Conservation (phyloP, 495 filamentous ascomycete genomes). For the Extremus antarcticus region DNA sequence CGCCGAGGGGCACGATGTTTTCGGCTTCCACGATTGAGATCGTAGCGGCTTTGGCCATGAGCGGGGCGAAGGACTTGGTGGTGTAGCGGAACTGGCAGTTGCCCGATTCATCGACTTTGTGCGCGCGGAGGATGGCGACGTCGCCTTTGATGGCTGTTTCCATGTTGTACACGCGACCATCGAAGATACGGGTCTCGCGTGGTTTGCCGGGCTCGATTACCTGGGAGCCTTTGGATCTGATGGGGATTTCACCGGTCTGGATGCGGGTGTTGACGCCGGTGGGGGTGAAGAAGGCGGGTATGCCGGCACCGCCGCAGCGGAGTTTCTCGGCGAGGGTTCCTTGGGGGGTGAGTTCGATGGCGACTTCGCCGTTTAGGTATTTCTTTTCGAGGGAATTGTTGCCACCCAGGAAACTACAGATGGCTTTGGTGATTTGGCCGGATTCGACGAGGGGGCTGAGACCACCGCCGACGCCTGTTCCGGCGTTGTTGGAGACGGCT, state of each 20-base stretch:
- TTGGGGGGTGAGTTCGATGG: slow-evolving; percentile 55
- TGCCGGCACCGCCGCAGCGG: slow-evolving; percentile 52
- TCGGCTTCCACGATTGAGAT: slow-evolving; percentile 59
- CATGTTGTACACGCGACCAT: slow-evolving; percentile 49
- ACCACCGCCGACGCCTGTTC: slow-evolving; percentile 42
- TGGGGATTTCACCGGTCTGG: slow-evolving; percentile 50
- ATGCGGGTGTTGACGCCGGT: slow-evolving; percentile 52
- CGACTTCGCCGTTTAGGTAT: slow-evolving; percentile 50
- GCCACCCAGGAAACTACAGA: slow-evolving; percentile 50
- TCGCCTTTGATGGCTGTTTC: slow-evolving; percentile 53
- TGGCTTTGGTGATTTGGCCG: slow-evolving; percentile 48
- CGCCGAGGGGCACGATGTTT: slow-evolving; percentile 50
- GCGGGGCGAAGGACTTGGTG: slow-evolving; percentile 46
- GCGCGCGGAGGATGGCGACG: slow-evolving; percentile 51
- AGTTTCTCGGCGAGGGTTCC: slow-evolving; percentile 54
- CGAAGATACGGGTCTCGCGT: slow-evolving; percentile 48
- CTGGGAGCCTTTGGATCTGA: slow-evolving; percentile 39
- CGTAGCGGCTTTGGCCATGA: slow-evolving; percentile 54
- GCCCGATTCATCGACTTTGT: slow-evolving; percentile 53
- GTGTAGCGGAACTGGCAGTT: slow-evolving; percentile 57
- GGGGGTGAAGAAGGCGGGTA: slow-evolving; percentile 57
- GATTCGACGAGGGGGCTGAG: slow-evolving; percentile 42
- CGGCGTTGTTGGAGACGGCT: slow-evolving; percentile 57
- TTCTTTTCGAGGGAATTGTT: slow-evolving; percentile 56
- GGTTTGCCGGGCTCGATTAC: slow-evolving; percentile 44